phyloP scores from a whole-genome alignment of 768 basidiomycete genomes.

The Rhodotorula kratochvilovae region DNA sequence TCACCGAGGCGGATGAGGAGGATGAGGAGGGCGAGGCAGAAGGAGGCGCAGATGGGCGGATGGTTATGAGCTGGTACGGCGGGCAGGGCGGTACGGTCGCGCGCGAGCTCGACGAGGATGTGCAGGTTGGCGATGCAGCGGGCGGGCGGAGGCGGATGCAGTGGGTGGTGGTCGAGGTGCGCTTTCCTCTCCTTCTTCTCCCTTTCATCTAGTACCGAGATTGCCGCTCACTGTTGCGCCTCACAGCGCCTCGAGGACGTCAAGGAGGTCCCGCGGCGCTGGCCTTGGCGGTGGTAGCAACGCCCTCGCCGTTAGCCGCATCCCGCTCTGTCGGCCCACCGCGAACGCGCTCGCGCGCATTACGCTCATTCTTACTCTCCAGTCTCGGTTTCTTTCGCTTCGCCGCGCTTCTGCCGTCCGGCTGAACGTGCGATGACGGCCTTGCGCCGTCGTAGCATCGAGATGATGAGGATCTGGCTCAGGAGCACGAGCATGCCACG shows the following conservation, averaged over 20 bases:
- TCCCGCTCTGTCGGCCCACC: background rate
- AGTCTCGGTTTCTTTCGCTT: no score
- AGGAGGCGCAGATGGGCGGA: background rate
- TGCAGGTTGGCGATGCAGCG: background rate
- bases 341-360: no score
- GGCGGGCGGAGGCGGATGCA: background rate
- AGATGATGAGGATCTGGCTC: no score
- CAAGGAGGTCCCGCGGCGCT: background rate
- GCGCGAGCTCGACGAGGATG: background rate
- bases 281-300: background rate
- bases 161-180: slow-evolving; percentile 23
- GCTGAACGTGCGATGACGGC: no score
- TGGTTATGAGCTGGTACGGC: slow-evolving; percentile 14
- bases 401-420: no score
- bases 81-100: background rate
- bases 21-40: background rate
- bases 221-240: background rate
- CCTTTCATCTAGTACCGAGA: no score
- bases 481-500: no score
- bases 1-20: background rate
- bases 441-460: no score
- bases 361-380: no score
- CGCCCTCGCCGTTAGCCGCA: no score
- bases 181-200: background rate
- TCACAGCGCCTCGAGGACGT: background rate